phyloP scores from a whole-genome alignment of 1,284 basidiomycete species.

The Coniferiporia sulphurascens region DNA sequence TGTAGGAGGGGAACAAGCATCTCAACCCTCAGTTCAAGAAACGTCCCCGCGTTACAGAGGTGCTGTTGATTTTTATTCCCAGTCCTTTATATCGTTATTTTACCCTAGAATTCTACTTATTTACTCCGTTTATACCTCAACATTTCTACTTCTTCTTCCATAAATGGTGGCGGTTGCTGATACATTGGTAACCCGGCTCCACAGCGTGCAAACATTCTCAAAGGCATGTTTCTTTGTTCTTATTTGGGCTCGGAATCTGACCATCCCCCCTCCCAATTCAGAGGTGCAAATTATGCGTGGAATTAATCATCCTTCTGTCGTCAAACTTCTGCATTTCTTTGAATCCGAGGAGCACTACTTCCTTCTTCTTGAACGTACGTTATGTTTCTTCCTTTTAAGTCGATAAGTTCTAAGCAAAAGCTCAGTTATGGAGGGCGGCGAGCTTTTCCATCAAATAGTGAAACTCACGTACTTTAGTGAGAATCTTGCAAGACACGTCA shows the following conservation, averaged over 20 bases:
- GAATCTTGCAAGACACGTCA: conserved; percentile 91
- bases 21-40: conserved; percentile 92
- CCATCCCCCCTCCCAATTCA: conserved; percentile 27
- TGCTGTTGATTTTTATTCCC: conserved; percentile 40
- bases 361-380: conserved; percentile 85
- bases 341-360: conserved; percentile 95
- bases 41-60: conserved; percentile 95
- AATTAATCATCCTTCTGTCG: conserved; percentile 83
- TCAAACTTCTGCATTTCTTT: conserved; percentile 85
- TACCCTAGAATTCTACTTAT: conserved; percentile 9
- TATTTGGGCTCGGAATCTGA: conserved; percentile 1
- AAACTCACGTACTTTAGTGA: conserved; percentile 99
- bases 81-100: no score
- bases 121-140: conserved; percentile 23
- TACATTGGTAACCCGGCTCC: conserved; percentile 22
- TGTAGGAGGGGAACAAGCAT: conserved; percentile 85
- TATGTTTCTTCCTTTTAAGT: not conserved
- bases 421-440: conserved; percentile 92
- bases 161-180: conserved; percentile 27
- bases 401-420: not conserved
- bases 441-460: conserved; percentile 99
- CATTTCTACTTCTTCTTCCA: conserved; percentile 16
- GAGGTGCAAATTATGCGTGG: conserved; percentile 99
- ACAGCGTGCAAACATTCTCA: conserved; percentile 96
- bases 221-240: conserved; percentile 45